phyloP scores from a whole-genome alignment of 192 early-diverging fungal genomes.

The Podila epigama region DNA sequence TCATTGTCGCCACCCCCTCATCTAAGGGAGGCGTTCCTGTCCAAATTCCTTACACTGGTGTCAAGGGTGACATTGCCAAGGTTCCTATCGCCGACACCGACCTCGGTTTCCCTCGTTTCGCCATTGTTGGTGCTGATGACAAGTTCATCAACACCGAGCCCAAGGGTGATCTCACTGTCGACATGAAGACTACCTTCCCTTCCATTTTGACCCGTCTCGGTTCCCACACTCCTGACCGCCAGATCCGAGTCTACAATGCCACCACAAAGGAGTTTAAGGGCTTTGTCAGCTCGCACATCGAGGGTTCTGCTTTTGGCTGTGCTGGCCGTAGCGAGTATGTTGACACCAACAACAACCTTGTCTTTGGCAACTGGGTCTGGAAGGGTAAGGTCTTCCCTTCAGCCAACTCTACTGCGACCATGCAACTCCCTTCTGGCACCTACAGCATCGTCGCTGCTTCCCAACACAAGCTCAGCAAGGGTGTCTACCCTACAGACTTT shows the following conservation, averaged over 20 bases:
- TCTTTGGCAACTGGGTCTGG: constrained; percentile 15
- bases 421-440: constrained; percentile 5
- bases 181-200: constrained; percentile 4
- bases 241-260: constrained; percentile 14
- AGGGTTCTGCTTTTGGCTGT: constrained; percentile 9
- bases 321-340: constrained; percentile 6
- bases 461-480: constrained; percentile 39
- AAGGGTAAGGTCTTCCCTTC: constrained; percentile 9
- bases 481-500: constrained; percentile 25
- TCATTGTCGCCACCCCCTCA: too few species aligned
- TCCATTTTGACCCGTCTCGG: constrained; percentile 16
- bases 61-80: too few species aligned
- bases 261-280: constrained; percentile 16
- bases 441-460: constrained; percentile 28
- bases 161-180: not conserved
- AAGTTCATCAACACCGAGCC: not conserved
- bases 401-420: not conserved
- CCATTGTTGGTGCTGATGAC: too few species aligned
- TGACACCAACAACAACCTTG: constrained; percentile 1
- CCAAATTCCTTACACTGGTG: too few species aligned
- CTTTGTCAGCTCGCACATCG: not conserved
- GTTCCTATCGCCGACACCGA: too few species aligned
- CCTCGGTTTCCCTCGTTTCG: too few species aligned
- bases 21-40: too few species aligned
- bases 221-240: constrained; percentile 24